These are phyloP conservation scores for Parietichytrium sp. DNA, from an alignment of 108 stramenopile species.

Conservation along the genomic window DNA sequence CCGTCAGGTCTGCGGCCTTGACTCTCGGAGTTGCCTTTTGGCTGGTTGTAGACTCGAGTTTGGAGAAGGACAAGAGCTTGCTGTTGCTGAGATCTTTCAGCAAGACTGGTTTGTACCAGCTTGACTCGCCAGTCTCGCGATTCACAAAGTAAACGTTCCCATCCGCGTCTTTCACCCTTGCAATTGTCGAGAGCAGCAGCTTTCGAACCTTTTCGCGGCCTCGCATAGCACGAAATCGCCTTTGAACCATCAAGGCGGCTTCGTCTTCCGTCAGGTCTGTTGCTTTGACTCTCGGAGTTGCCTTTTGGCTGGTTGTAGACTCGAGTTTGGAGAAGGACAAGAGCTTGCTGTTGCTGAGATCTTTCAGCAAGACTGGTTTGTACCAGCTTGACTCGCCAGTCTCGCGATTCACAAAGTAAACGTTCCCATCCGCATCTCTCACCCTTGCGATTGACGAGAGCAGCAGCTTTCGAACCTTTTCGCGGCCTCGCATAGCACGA, in stretches of 20 bases:
- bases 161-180: not conserved
- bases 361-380: not conserved
- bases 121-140: not conserved
- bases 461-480: not conserved
- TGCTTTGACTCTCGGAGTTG: no score
- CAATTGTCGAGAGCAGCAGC: not conserved
- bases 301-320: no score
- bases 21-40: no score
- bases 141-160: constrained; percentile 28
- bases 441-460: not conserved
- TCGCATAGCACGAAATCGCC: not conserved
- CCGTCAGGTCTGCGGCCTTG: not conserved
- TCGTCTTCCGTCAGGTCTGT: constrained; percentile 3
- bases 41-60: no score
- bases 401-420: not conserved
- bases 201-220: not conserved
- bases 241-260: constrained; percentile 18
- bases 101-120: not conserved
- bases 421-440: not conserved
- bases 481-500: not conserved
- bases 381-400: not conserved
- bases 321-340: no score
- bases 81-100: not conserved
- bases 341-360: not conserved
- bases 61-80: no score